Base-by-base conservation (phyloP, 352 stramenopile genomes). In the Pythium sukuiense region DNA sequence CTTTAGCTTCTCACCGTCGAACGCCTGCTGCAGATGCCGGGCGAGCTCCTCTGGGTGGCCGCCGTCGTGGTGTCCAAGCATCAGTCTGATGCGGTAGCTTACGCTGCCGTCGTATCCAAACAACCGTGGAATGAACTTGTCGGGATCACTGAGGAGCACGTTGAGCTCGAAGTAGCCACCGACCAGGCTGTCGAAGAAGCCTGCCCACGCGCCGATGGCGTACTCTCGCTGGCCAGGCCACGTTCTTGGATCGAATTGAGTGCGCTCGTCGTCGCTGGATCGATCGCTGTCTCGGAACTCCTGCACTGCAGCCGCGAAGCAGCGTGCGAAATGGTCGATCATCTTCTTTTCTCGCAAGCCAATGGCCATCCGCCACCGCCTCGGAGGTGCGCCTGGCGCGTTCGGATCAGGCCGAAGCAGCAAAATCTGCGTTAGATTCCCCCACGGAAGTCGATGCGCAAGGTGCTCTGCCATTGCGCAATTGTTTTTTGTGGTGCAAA, bases 311-410 rank as follows among this genome's bases (percentile, higher is more conserved):
- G 13, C 20, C 18, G 37, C 33, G 55, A 61, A 37, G 24, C 55
- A 61, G 32, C 55, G 55, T 16, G 20, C 55, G 33, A 61, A 61
- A 39, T 61, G 55, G 37, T 45, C 26, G 39, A 54, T 18, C 37
- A 43, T 43, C 37, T 43, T 43, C 37, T 43, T 43, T 43, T 43
- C 37, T 18, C 37, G 37, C 9, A 43, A 13, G 6, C 12, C 37
- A 13, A 43, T 43, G 37, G 9, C 4, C 3, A 43, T 43, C 4
- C 37, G 11, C 9, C 11, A 13, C 4, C 37, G 37, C 37, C 18
- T 14, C 37, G 18, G n/a, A n/a, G n/a, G n/a, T n/a, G n/a, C n/a
- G n/a, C n/a, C 37, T 43, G 37, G 37, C 37, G 11, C 37, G 13
- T 43, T 43, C 4, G 37, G 37, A 18, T 18, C 13, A 13, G 37